Base-by-base conservation (phyloP, 495 filamentous ascomycete genomes). In the Aspergillus incahuasiensis region DNA sequence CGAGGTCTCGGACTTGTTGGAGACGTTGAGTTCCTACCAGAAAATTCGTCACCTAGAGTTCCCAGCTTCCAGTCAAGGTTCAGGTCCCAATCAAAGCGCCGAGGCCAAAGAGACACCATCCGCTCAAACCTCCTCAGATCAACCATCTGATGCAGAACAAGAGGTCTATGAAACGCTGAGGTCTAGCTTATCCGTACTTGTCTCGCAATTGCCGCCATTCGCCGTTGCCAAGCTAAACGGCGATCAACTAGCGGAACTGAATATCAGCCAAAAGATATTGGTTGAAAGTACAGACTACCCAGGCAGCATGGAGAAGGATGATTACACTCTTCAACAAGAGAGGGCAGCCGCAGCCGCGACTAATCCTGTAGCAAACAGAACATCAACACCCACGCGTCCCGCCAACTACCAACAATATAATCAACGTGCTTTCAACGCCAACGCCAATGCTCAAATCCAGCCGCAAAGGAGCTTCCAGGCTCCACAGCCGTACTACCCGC, bases 291-390 rank as follows among this genome's bases (percentile, higher is more conserved):
- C 83, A 39, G 82, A 88, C 63, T 88, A 88, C 58, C 80, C 77
- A 48, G 92, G 92, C 4, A 84, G 86, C 13, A 88, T 96, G 86
- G 91, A 96, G 63, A 89, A 91, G 65, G 91, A 95, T 60, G 89
- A 92, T 56, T 71, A 74, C 45, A 69, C 70, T 13, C 48, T 71
- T 16, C 68, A 75, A 32, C 70, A 72, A 58, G 68, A 73, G 53
- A 68, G 73, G 32, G 63, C 54, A 24, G 54, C 54, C 5, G 35
- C 54, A 16, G 20, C 25, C 25, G 45, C 38, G 34, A 55, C 35
- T 58, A 60, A 24, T 64, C 64, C 11, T 67, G 66, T 39, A 64
- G 68, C 64, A 2, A 68, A 65, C 38, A 68, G 70, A 25, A 69
- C 58, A 21, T 65, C 69, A 15, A 73, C 73, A 3, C 70, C 68